Conservation (phyloP, 768 basidiomycete genomes). For the Hortiboletus flavorubellus region DNA sequence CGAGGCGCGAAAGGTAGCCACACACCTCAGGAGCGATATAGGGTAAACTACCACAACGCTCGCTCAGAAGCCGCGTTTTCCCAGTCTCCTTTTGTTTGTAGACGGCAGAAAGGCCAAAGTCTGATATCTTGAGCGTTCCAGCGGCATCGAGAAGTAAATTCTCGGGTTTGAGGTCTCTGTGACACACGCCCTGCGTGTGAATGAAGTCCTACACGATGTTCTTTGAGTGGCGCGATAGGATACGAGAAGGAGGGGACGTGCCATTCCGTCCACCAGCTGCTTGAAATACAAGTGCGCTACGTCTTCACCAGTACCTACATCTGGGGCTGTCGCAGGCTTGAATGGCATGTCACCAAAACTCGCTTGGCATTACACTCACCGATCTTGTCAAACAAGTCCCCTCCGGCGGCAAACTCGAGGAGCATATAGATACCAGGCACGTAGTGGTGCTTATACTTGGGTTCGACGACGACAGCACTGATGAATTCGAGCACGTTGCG, state of each 20-base stretch:
- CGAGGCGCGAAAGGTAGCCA: background rate
- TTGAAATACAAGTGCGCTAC: conserved; percentile 88
- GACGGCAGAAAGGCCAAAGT: conserved; percentile 92
- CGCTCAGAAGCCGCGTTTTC: conserved; percentile 69
- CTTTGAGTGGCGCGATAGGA: background rate
- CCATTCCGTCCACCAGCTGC: conserved; percentile 83
- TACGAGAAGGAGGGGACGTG: conserved; percentile 32
- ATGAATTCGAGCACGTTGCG: conserved; percentile 80
- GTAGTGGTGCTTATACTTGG: conserved; percentile 52
- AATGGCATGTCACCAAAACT: background rate
- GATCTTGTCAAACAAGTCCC: conserved; percentile 98
- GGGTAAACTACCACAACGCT: conserved; percentile 87
- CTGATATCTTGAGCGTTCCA: conserved; percentile 88
- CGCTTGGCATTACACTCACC: conserved; percentile 47
- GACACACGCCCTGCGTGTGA: conserved; percentile 87
- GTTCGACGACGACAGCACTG: conserved; percentile 71
- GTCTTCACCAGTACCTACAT: conserved; percentile 82
- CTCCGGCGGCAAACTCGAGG: conserved; percentile 88
- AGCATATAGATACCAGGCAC: conserved; percentile 89
- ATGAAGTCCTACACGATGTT: conserved; percentile 61
- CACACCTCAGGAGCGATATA: conserved; percentile 93
- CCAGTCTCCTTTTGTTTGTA: conserved; percentile 82
- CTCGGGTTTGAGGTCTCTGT: conserved; percentile 96
- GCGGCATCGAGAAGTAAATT: conserved; percentile 84
- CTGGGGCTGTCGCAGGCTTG: conserved; percentile 59